Percentiles rank a stretch among this genome's conserved stretches.
These are phyloP conservation scores for Protostelium mycophagum DNA, from an alignment of 78 protist species.

Conservation along the genomic window DNA sequence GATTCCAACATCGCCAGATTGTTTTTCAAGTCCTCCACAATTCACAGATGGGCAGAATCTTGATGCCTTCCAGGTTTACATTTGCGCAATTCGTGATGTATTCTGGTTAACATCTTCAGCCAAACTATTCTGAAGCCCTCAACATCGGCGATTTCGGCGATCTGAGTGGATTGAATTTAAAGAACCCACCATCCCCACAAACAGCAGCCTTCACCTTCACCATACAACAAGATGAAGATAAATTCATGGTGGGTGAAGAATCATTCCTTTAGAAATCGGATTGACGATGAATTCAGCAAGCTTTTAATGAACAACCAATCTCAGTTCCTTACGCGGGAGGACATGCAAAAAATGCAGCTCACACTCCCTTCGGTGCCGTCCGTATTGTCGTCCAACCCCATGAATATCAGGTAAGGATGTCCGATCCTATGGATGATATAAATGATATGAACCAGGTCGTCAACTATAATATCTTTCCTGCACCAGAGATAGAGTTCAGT, in stretches of 20 bases:
- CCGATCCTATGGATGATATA: neutral
- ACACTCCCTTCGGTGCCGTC: neutral
- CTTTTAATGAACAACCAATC: too few species aligned
- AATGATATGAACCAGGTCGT: neutral
- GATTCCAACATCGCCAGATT: too few species aligned
- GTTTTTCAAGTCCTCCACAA: too few species aligned
- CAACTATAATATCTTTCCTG: neutral
- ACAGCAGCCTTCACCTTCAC: neutral
- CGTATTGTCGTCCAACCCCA: neutral
- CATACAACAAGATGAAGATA: neutral
- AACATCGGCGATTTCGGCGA: too few species aligned
- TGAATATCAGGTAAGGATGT: neutral
- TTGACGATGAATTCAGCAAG: too few species aligned
- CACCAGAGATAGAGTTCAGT: neutral
- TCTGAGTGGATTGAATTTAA: too few species aligned
- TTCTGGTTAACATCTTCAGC: too few species aligned
- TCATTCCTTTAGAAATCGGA: neutral
- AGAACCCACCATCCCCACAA: neutral
- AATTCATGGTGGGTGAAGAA: neutral
- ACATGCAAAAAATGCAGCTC: neutral
- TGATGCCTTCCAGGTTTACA: too few species aligned
- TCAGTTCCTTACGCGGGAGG: neutral
- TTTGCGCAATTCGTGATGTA: too few species aligned
- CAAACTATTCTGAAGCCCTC: too few species aligned
- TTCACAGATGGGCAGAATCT: too few species aligned